A percentile compares a stretch with the other conserved stretches of the same genome.
These are phyloP conservation scores for Hippophae tibetana DNA, from an alignment of 306 rosid species.

Conservation along the genomic window DNA sequence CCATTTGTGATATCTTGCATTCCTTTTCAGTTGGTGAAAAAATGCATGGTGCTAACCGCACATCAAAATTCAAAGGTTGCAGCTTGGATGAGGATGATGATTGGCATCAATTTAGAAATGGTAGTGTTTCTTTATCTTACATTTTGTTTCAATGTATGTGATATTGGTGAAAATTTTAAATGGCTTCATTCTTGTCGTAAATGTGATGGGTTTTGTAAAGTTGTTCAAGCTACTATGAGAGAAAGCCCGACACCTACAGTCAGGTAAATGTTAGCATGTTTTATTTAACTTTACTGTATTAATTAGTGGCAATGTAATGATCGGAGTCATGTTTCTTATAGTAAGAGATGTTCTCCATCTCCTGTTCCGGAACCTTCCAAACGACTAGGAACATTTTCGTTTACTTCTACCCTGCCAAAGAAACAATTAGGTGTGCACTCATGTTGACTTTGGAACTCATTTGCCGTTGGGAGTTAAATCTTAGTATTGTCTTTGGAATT, in stretches of 20 bases:
- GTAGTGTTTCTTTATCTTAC: slow-evolving; percentile 33
- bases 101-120: slow-evolving; percentile 77
- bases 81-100: slow-evolving; percentile 81
- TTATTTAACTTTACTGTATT: slow-evolving; percentile 3
- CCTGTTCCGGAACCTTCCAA: slow-evolving; percentile 47
- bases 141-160: slow-evolving; percentile 5
- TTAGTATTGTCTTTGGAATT: neutral
- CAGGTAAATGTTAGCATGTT: slow-evolving; percentile 35
- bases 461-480: neutral
- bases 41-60: slow-evolving; percentile 47
- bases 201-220: slow-evolving; percentile 36
- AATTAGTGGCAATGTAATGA: slow-evolving; percentile 1
- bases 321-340: slow-evolving; percentile 25
- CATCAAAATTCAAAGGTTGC: slow-evolving; percentile 64
- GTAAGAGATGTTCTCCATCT: slow-evolving; percentile 62
- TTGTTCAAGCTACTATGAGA: slow-evolving; percentile 79
- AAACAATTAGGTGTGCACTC: slow-evolving; percentile 52
- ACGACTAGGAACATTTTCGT: slow-evolving; percentile 55
- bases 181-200: slow-evolving; percentile 12
- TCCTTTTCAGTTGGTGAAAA: slow-evolving; percentile 74
- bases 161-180: slow-evolving; percentile 13
- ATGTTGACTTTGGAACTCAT: slow-evolving; percentile 1
- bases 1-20: slow-evolving; percentile 10
- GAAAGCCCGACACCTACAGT: slow-evolving; percentile 58
- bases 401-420: slow-evolving; percentile 68